Percentiles rank a stretch among this genome's conserved stretches.
Evolutionary conservation across 1,139 yeast species (phyloP).

Genomic region (Blastobotrys elegans): DNA sequence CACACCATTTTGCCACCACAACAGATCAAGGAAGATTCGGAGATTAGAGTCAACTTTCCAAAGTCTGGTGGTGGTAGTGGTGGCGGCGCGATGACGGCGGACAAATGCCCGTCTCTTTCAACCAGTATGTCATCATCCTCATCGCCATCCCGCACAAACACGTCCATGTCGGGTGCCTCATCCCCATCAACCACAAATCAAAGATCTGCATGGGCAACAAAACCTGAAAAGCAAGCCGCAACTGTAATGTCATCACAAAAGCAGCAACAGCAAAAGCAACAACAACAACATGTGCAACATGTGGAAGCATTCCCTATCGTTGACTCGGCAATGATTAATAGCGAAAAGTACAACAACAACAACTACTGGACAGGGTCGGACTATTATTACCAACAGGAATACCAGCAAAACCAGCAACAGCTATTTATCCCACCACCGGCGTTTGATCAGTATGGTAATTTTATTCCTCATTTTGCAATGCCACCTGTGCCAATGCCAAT

Average conservation of each 20-base stretch:
- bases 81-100: background rate
- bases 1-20: constrained; percentile 17
- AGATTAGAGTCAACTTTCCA: background rate
- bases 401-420: too few species aligned
- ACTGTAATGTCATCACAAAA: background rate
- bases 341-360: too few species aligned
- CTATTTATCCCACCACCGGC: constrained; percentile 9
- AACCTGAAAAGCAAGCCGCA: background rate
- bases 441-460: background rate
- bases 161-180: too few species aligned
- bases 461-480: background rate
- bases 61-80: background rate
- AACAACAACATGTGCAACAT: background rate
- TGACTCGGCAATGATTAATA: constrained; percentile 10
- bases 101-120: background rate
- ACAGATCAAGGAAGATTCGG: background rate
- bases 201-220: background rate
- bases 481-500: background rate
- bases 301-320: background rate
- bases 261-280: background rate
- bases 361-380: too few species aligned
- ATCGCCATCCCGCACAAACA: background rate
- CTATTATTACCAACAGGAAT: too few species aligned
- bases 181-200: background rate
- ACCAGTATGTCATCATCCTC: background rate